phyloP scores from a whole-genome alignment of 495 filamentous ascomycete genomes.

The Penicillium coffeae region DNA sequence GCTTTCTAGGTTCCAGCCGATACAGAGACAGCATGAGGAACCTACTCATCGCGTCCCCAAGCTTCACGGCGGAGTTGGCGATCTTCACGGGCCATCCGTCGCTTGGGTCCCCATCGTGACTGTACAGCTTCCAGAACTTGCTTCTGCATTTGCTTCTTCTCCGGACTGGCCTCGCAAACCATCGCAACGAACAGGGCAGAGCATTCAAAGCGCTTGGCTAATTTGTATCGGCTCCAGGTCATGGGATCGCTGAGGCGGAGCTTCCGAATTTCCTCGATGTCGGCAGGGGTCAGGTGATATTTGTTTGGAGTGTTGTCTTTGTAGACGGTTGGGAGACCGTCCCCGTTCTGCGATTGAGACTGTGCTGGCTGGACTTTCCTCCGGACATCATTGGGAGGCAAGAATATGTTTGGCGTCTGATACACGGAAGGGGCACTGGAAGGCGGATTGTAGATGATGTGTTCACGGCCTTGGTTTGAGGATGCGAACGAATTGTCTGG shows the following conservation, averaged over 20 bases:
- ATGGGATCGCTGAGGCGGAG: slow-evolving; percentile 65
- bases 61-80: slow-evolving; percentile 60
- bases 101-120: slow-evolving; percentile 69
- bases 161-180: slow-evolving; percentile 44
- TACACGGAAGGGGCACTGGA: slow-evolving; percentile 76
- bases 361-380: slow-evolving; percentile 47
- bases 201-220: slow-evolving; percentile 77
- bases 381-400: slow-evolving; percentile 74
- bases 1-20: not conserved
- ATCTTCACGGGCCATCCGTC: slow-evolving; percentile 71
- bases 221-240: slow-evolving; percentile 63
- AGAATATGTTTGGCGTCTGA: slow-evolving; percentile 86
- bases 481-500: slow-evolving; percentile 67
- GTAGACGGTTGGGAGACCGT: slow-evolving; percentile 53
- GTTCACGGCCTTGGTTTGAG: slow-evolving; percentile 43
- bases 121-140: slow-evolving; percentile 56
- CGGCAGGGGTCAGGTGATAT: slow-evolving; percentile 70
- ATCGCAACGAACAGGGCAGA: slow-evolving; percentile 65
- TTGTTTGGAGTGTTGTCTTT: slow-evolving; percentile 52
- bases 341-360: slow-evolving; percentile 15
- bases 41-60: slow-evolving; percentile 47
- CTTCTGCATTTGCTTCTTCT: slow-evolving; percentile 51
- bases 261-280: slow-evolving; percentile 75
- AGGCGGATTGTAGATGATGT: slow-evolving; percentile 93
- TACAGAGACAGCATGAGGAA: not conserved